A percentile compares a stretch with the other conserved stretches of the same genome.
These are phyloP conservation scores for Aurantiochytrium sp. DNA, from an alignment of 108 stramenopile species.

Conservation along the genomic window DNA sequence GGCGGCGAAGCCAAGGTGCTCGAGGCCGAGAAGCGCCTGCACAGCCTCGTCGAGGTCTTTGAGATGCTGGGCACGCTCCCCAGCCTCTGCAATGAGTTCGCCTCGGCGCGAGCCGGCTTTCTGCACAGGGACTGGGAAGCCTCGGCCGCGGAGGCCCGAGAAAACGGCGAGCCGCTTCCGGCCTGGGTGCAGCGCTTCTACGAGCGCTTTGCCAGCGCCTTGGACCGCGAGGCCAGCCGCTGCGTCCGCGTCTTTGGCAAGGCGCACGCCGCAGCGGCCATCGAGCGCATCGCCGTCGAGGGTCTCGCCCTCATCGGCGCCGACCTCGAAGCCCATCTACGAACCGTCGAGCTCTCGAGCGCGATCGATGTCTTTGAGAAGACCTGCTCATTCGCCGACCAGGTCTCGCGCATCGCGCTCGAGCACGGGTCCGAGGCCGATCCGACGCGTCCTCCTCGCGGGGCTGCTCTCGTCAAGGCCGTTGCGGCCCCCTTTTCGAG, in stretches of 20 bases:
- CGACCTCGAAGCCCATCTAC: background rate
- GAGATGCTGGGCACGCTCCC: background rate
- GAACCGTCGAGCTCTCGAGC: background rate
- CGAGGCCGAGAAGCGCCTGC: background rate
- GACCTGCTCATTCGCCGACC: background rate
- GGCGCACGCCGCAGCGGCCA: background rate
- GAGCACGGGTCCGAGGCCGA: background rate
- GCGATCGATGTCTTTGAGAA: background rate
- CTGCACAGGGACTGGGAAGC: background rate
- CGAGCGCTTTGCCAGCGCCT: background rate
- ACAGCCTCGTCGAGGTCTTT: background rate
- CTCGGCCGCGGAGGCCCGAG: background rate
- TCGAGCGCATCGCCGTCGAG: background rate
- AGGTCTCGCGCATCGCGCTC: background rate
- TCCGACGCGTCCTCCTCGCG: background rate
- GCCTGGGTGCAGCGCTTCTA: background rate
- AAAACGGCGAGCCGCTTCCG: background rate
- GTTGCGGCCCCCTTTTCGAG: background rate
- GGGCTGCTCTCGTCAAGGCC: background rate
- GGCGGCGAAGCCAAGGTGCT: background rate
- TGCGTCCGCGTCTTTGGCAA: constrained; percentile 19
- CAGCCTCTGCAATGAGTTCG: background rate
- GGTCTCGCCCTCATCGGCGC: background rate
- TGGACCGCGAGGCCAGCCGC: background rate
- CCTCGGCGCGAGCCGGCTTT: background rate